Percentiles rank a stretch among this genome's conserved stretches.
Evolutionary conservation across 2,329 filamentous ascomycete species (phyloP).

Genomic region (Pyrenochaeta sp.): DNA sequence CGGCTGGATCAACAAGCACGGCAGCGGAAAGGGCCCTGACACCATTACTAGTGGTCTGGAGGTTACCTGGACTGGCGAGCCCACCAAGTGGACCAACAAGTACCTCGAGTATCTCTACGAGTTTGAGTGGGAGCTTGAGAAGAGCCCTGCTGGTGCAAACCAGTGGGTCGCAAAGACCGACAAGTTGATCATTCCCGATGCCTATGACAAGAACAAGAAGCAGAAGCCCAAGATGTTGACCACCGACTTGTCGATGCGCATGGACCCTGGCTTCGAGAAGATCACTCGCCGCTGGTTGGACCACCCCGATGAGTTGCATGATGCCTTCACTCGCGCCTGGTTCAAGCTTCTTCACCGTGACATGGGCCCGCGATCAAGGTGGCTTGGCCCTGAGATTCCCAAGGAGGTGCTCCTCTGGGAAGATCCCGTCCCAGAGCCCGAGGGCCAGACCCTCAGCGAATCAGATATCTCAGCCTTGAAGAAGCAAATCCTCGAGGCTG

Average conservation of each 20-base stretch:
- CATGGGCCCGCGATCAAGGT: conserved; percentile 74
- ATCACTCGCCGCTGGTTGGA: conserved; percentile 74
- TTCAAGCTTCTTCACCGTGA: conserved; percentile 86
- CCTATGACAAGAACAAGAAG: conserved; percentile 74
- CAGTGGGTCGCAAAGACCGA: conserved; percentile 78
- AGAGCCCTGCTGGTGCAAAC: conserved; percentile 77
- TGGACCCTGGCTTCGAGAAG: conserved; percentile 77
- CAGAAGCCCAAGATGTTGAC: conserved; percentile 79
- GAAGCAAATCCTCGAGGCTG: conserved; percentile 70
- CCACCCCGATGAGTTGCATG: conserved; percentile 71
- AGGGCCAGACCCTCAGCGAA: conserved; percentile 67
- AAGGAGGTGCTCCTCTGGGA: conserved; percentile 76
- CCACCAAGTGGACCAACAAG: conserved; percentile 76
- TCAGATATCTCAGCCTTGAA: conserved; percentile 71
- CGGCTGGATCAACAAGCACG: conserved; percentile 73
- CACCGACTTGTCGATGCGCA: conserved; percentile 74
- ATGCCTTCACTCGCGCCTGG: conserved; percentile 77
- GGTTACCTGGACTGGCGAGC: conserved; percentile 80
- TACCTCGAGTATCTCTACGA: conserved; percentile 80
- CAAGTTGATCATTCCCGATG: conserved; percentile 72
- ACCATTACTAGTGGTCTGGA: conserved; percentile 80
- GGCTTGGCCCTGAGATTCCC: conserved; percentile 77
- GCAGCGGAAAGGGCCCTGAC: conserved; percentile 72
- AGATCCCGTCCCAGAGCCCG: conserved; percentile 70
- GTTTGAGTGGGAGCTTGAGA: conserved; percentile 78